Evolutionary conservation across 306 rosid genomes (phyloP), one percentile per base, ranked within the genome.

Genomic region (Prunus padus): DNA sequence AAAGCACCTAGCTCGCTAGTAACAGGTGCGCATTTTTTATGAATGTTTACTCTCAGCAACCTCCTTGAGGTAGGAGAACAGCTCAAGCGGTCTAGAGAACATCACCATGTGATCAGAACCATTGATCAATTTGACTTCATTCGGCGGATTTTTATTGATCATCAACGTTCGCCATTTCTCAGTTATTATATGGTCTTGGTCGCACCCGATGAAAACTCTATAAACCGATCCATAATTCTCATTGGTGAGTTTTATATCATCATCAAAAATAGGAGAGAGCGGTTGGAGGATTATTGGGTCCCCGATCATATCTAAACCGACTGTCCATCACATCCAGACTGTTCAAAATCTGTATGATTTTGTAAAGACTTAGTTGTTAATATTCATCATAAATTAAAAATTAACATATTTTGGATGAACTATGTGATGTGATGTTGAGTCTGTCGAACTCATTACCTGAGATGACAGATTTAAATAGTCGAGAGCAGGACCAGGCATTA

Each of bases 71-170:
- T 14, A 14, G 1, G 73, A 77, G 77, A 54, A 79, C 19, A 87
- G 73, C 40, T 71, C 62, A 9, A 37, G 16, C 0, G 95, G 86
- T 54, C 76, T 76, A 3, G 87, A 84, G 50, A 87, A 68, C 90
- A 89, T 86, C 22, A 80, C 69, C 95, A 86, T 89, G 60, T 87
- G 88, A 80, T 85, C 88, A 22, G 87, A 79, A 5, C 11, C 83
- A 18, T 37, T 23, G 23, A 89, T 71, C 28, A 80, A 74, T 67
- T 80, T 82, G 20, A 84, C 83, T 11, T 85, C 81, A 8, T 47
- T 45, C 0, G 79, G 33, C 1, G 87, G 86, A 47, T 82, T 84
- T 13, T 74, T 65, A 57, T 18, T 18, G 13, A 87, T 61, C 85
- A 87, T 80, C 75, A 79, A 82, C 54, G 28, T 22, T 12, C 82